phyloP scores from a whole-genome alignment of 2,329 filamentous ascomycete genomes.

The Pseudonectria foliicola region DNA sequence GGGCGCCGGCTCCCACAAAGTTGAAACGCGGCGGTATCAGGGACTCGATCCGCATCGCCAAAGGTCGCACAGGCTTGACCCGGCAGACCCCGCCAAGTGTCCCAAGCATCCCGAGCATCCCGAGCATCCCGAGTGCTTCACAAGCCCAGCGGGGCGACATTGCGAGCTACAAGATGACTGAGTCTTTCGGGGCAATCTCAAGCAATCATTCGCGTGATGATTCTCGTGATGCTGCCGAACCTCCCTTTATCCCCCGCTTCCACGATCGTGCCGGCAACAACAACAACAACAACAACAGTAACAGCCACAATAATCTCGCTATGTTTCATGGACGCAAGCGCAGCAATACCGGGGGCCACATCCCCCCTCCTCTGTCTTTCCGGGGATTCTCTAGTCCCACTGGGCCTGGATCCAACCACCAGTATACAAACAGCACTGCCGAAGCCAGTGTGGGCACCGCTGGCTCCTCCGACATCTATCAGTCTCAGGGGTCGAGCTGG shows the following conservation, averaged over 20 bases:
- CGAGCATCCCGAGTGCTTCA: conserved; percentile 36
- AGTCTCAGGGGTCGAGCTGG: conserved; percentile 46
- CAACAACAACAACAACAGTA: conserved; percentile 23
- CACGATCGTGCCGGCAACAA: conserved; percentile 42
- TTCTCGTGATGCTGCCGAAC: conserved; percentile 58
- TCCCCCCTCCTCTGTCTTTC: conserved; percentile 64
- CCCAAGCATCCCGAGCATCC: conserved; percentile 47
- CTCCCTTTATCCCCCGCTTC: conserved; percentile 66
- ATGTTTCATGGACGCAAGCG: conserved; percentile 70
- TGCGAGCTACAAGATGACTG: conserved; percentile 30
- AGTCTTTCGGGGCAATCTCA: conserved; percentile 32
- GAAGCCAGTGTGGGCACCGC: conserved; percentile 51
- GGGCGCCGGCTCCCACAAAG: conserved; percentile 38
- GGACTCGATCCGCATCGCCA: conserved; percentile 85
- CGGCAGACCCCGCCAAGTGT: conserved; percentile 30
- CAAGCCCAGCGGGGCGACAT: conserved; percentile 31
- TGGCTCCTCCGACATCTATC: conserved; percentile 54
- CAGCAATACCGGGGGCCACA: conserved; percentile 78
- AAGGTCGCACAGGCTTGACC: conserved; percentile 49
- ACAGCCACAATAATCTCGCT: conserved; percentile 29
- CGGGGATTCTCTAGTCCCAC: conserved; percentile 65
- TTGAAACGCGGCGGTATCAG: conserved; percentile 56
- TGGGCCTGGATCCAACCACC: conserved; percentile 35
- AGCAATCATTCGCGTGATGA: conserved; percentile 37
- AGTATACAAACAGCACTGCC: conserved; percentile 49